Conservation (phyloP, 345 rosid genomes). For the Lenwebbia sp. region DNA sequence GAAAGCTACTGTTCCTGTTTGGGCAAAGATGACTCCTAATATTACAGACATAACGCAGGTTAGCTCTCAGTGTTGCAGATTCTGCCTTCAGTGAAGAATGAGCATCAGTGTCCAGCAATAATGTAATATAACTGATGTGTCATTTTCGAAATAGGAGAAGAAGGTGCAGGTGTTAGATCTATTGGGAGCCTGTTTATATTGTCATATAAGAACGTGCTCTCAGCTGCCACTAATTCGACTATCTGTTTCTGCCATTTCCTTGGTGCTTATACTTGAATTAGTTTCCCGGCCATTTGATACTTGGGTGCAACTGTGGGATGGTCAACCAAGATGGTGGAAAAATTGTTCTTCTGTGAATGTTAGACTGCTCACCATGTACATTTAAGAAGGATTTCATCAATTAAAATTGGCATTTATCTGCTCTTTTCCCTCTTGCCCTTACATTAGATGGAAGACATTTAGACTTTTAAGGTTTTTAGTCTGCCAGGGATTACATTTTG, state of each 20-base stretch:
- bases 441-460: background rate
- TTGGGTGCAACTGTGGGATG: background rate
- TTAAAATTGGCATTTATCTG: background rate
- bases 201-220: background rate
- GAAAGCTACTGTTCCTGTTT: conserved; percentile 93
- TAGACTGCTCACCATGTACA: background rate
- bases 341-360: background rate
- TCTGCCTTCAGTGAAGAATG: background rate
- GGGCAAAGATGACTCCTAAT: conserved; percentile 99
- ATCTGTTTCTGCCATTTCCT: background rate
- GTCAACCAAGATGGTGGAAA: background rate
- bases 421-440: background rate
- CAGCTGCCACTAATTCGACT: background rate
- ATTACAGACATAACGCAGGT: conserved; percentile 93
- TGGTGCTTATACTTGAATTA: background rate
- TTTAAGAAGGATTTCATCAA: background rate
- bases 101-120: background rate
- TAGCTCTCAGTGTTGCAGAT: background rate
- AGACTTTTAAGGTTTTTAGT: background rate
- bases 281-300: background rate
- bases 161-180: background rate
- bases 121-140: background rate
- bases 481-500: background rate
- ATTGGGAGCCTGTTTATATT: background rate
- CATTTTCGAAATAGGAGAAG: background rate